Percentiles rank a stretch among this genome's conserved stretches.
These are phyloP conservation scores for Leccinum subrobustum DNA, from an alignment of 1,284 basidiomycete species.

Conservation along the genomic window DNA sequence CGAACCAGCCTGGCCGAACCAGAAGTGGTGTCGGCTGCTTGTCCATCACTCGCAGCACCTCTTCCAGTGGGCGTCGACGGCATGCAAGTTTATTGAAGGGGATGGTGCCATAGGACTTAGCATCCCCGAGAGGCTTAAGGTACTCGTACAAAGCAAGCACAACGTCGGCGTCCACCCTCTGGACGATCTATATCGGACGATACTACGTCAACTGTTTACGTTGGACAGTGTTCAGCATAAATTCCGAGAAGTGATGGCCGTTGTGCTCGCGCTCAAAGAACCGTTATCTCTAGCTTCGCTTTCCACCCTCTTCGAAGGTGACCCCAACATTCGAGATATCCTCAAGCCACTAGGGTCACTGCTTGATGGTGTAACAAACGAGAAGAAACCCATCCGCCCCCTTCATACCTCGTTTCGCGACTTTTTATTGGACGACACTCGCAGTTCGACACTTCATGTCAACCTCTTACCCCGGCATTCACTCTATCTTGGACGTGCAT, in stretches of 20 bases:
- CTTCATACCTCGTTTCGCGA: conserved; percentile 22
- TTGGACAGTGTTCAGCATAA: conserved; percentile 4
- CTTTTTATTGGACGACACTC: conserved; percentile 15
- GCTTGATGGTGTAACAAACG: conserved; percentile 14
- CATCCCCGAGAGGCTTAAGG: conserved; percentile 7
- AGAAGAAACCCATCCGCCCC: conserved; percentile 20
- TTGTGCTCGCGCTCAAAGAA: conserved; percentile 19
- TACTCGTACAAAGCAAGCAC: conserved; percentile 10
- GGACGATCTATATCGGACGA: conserved; percentile 20
- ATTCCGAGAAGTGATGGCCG: conserved; percentile 23
- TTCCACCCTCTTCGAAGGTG: conserved; percentile 7
- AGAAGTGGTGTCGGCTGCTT: conserved; percentile 18
- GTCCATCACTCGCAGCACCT: conserved; percentile 20
- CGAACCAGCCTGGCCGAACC: conserved; percentile 17
- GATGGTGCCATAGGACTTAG: conserved; percentile 16
- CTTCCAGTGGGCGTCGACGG: conserved; percentile 26
- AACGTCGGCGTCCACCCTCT: conserved; percentile 10
- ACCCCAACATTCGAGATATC: conserved; percentile 15
- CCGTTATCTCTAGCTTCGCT: conserved; percentile 18
- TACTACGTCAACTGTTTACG: conserved; percentile 18
- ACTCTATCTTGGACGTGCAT: conserved; percentile 15
- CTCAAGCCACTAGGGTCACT: conserved; percentile 23
- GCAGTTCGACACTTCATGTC: conserved; percentile 21
- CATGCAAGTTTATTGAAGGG: conserved; percentile 23
- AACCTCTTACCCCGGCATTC: conserved; percentile 11